These are phyloP conservation scores for Metarhizium sp. DNA, from an alignment of 2,329 filamentous ascomycete species.

Conservation along the genomic window DNA sequence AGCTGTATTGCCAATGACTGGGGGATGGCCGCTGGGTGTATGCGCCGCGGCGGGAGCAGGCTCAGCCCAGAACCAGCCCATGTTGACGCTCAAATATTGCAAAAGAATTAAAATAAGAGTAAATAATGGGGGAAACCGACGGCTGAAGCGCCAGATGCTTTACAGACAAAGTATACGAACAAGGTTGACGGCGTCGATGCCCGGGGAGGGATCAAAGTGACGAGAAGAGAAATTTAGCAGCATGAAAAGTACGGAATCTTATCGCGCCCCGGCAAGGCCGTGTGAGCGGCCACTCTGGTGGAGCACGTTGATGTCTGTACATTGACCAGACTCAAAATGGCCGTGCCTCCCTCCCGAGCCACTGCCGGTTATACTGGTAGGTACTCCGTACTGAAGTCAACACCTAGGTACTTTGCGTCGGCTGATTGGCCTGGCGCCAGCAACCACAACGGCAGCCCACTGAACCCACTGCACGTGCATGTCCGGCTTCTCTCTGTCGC, in stretches of 20 bases:
- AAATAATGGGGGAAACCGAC: neutral
- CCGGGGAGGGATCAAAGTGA: neutral
- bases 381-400: no score
- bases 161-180: neutral
- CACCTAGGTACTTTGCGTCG: no score
- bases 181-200: neutral
- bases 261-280: neutral
- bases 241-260: neutral
- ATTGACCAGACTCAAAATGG: no score
- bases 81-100: constrained; percentile 17
- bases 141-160: neutral
- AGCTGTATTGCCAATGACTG: constrained; percentile 16
- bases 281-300: neutral
- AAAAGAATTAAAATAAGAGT: neutral
- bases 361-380: no score
- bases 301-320: no score
- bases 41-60: constrained; percentile 24
- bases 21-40: constrained; percentile 23
- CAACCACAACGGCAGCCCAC: neutral
- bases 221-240: no score
- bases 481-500: neutral
- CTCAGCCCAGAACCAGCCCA: constrained; percentile 60
- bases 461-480: neutral
- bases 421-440: neutral
- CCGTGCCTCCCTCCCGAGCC: no score